Base-by-base conservation (phyloP, 306 rosid species). In the Sophora flavescens region DNA sequence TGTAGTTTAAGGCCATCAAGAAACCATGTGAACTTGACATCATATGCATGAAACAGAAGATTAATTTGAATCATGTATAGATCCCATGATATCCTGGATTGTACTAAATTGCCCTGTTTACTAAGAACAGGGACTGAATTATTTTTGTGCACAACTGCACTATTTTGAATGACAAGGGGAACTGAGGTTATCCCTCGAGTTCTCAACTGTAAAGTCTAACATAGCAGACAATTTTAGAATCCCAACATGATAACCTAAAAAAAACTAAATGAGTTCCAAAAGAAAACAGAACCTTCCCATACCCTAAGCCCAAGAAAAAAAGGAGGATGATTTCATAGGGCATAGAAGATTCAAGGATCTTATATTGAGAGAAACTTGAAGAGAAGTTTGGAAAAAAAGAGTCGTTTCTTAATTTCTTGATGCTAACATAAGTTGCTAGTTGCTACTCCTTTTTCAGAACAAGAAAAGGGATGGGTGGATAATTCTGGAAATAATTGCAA, bases 91-190 rank as follows among this genome's bases (percentile, higher is more conserved):
- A 52, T 35, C 48, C 3, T 33, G 35, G 39, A 66, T 13, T 28
- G 18, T 44, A 66, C 58, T 2, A 13, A 13, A 33, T 12, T 36
- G 59, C 30, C 66, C 9, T 50, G 16, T 35, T 52, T 18, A 3
- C 73, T 65, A 53, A 13, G 12, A 50, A 12, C 15, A 4, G 39
- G 7, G 47, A 54, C 30, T 26, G 17, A 15, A 26, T n/a, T 63
- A n/a, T 75, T 75, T 75, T 38, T 63, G 12, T 22, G 66, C 80
- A 52, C 33, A 64, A 51, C 7, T 22, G 66, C 80, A 52, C 33
- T 52, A 51, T 18, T 51, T 65, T 52, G 15, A 53, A 53, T 41
- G 48, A 15, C 69, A 57, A 33, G 26, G 16, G 38, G 13, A 26
- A 59, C 39, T 6, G 60, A 39, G 42, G 11, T 14, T 48, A 35